Evolutionary conservation across 2,329 filamentous ascomycete species (phyloP), one percentile per base, ranked within the genome.

Genomic region (Orbilia ellipsospora): DNA sequence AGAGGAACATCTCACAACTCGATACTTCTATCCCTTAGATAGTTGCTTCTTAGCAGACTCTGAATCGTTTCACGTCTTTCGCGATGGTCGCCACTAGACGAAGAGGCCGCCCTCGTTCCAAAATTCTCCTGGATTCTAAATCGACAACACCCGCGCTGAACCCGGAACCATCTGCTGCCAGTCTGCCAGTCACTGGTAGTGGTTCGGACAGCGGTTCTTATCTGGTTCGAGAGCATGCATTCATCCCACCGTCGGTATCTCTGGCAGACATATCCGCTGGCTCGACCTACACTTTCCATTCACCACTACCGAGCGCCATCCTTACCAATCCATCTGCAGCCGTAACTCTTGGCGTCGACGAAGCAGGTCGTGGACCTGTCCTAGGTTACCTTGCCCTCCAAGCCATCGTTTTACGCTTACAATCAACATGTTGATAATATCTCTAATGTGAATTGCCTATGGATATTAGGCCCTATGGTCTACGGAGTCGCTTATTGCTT

Each of bases 241-340:
- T 90, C 83, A 83, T 91, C 77, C 90, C 91, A 13, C 91, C 92
- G 5, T 93, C 90, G 15, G 86, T 94, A 79, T 83, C 90, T 82
- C 80, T 81, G 54, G 66, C 83, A 16, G 81, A 83, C 45, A 85
- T 93, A 76, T 83, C 91, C 79, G 81, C 85, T 48, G 91, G 91
- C 81, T 85, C 86, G 55, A 90, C 90, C 48, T 93, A 92, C 83
- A 86, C 87, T 10, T 87, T 93, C 82, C 92, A 89, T 84, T 92
- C 91, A 0, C 84, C 88, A 15, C 85, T 92, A 0, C 92, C 92
- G 0, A 81, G 86, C 0, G 81, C 83, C n/a, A 87, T 93, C 62
- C 86, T 86, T 20, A 82, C 85, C 0, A 79, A 84, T 75, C 78
- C 84, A 18, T 78, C 80, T 81, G 18, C 83, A 82, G 23, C 84